Percentiles rank a stretch among this genome's conserved stretches.
phyloP scores from a whole-genome alignment of 2,329 filamentous ascomycete genomes.

The Penicillium sclerotigenum region DNA sequence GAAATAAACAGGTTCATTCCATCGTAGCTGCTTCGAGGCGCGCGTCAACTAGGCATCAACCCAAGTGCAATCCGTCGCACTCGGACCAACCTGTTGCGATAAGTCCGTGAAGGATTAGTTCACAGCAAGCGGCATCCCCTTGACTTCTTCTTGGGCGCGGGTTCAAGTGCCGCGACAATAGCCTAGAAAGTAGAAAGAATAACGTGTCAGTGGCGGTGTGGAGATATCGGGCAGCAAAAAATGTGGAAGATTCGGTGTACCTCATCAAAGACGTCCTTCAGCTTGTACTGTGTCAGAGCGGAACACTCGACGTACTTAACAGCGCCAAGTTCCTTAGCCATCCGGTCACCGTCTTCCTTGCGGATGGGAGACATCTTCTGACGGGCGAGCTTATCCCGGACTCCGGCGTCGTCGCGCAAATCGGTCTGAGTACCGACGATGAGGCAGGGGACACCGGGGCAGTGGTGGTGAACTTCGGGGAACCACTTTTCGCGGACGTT shows the following conservation, averaged over 20 bases:
- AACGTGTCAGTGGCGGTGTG: constrained; percentile 6
- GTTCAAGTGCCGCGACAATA: constrained; percentile 92
- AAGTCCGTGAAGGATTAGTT: constrained; percentile 17
- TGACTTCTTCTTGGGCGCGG: constrained; percentile 74
- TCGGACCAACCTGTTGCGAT: constrained; percentile 15
- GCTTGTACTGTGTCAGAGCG: constrained; percentile 93
- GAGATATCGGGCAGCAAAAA: neutral
- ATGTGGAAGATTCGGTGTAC: constrained; percentile 49
- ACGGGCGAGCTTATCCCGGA: constrained; percentile 86
- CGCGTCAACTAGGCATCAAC: constrained; percentile 11
- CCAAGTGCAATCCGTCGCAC: constrained; percentile 3
- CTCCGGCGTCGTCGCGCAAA: constrained; percentile 81
- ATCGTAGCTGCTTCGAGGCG: constrained; percentile 23
- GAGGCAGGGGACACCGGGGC: constrained; percentile 92
- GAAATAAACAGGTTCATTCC: constrained; percentile 28
- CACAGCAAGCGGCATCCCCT: constrained; percentile 67
- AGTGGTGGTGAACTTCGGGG: constrained; percentile 97
- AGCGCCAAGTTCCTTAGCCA: constrained; percentile 95
- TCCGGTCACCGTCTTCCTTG: constrained; percentile 88
- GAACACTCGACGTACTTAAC: constrained; percentile 99
- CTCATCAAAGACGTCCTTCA: constrained; percentile 99
- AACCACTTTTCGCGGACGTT: constrained; percentile 99
- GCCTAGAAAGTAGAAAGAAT: constrained; percentile 55
- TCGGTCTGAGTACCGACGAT: constrained; percentile 98
- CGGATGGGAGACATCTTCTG: constrained; percentile 94